Conservation (phyloP, 805 yeast genomes). For the Henningerozyma blattae region DNA sequence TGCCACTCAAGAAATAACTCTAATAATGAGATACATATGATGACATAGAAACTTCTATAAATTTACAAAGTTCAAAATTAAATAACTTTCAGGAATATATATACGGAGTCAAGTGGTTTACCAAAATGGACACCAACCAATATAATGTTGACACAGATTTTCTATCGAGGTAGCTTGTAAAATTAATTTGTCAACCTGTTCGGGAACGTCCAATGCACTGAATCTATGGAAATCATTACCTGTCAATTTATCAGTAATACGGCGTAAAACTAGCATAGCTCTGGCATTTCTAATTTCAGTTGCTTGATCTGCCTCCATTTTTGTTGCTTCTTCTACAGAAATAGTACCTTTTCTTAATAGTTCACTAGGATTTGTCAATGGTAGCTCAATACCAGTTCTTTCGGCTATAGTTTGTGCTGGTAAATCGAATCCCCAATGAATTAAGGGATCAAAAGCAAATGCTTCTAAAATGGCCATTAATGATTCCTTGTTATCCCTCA, state of each 20-base stretch:
- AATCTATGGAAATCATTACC: slow-evolving; percentile 83
- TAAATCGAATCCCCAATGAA: slow-evolving; percentile 96
- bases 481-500: slow-evolving; percentile 89
- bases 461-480: slow-evolving; percentile 97
- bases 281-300: slow-evolving; percentile 76
- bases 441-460: slow-evolving; percentile 95
- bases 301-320: slow-evolving; percentile 54
- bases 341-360: slow-evolving; percentile 60
- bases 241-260: slow-evolving; percentile 84
- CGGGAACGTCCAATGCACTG: slow-evolving; percentile 63
- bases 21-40: too few relatives aligned
- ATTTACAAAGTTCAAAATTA: too few relatives aligned
- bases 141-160: slow-evolving; percentile 89
- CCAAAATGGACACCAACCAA: slow-evolving; percentile 99
- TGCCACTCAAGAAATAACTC: too few relatives aligned
- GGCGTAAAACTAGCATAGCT: slow-evolving; percentile 76
- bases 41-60: too few relatives aligned
- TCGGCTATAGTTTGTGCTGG: slow-evolving; percentile 71
- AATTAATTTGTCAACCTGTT: slow-evolving; percentile 86
- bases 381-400: slow-evolving; percentile 58
- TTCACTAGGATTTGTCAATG: slow-evolving; percentile 58
- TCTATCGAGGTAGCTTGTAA: slow-evolving; percentile 96
- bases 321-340: slow-evolving; percentile 63
- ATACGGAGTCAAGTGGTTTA: too few relatives aligned
- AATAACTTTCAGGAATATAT: too few relatives aligned